Base-by-base conservation (phyloP, 108 stramenopile genomes). In the Skeletonema grethae region DNA sequence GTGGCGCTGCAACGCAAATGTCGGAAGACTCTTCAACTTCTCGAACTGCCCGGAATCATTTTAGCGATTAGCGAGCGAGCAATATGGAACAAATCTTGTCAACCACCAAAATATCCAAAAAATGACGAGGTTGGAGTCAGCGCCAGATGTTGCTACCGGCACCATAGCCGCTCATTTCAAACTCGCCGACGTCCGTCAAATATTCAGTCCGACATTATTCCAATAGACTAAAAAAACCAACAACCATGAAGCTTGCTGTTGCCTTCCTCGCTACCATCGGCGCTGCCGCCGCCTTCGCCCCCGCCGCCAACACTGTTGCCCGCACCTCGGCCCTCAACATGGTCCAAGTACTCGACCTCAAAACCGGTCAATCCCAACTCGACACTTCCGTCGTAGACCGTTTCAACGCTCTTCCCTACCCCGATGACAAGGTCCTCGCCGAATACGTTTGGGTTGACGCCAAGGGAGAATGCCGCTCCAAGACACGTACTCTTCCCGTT, bases 381-480 rank as follows among this genome's bases (percentile, higher is more conserved):
- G 94, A 95, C 72, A 86, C 89, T 36, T 74, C 87, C 36, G 89
- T 90, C 55, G 82, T 89, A 61, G 80, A 65, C 24, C 69, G 72
- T 16, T 95, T 90, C 84, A 68, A 82, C 57, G 67, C 67, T 38
- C 82, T 95, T 16, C 78, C 89, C 25, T 90, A 84, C 82, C 90
- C 90, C 25, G 61, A 57, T 18, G 89, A 92, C 45, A 85, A 80
- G 50, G 82, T 93, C 63, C 72, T 93, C 13, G 92, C 95, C 39
- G 92, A 96, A 70, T 96, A 96, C 71, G 95, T 96, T 32, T 96
- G 95, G 95, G 90, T 92, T 57, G 95, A 96, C 81, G 95, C 95
- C 75, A 87, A 68, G 62, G 94, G 94, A 50, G 88, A 92, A 62
- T 85, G 85, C 57, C 88, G 94, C 29, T 91, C 90, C 72, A 95